phyloP scores from a whole-genome alignment of 148 eudicot genomes.

The Rhododendron griersonianum region DNA sequence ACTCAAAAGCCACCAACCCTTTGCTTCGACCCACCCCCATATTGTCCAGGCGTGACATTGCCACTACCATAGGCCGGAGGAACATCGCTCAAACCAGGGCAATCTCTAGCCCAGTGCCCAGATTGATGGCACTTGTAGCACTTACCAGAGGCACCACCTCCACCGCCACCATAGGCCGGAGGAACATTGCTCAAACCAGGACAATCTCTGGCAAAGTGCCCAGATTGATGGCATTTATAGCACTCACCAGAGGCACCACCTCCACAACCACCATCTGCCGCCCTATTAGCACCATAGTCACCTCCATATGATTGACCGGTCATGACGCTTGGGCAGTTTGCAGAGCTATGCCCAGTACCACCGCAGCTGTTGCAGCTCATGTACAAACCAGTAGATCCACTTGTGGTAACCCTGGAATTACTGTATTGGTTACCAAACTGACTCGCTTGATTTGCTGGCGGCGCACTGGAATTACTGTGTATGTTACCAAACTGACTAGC shows the following conservation, averaged over 20 bases:
- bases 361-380: conserved; percentile 64
- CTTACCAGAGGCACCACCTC: conserved; percentile 24
- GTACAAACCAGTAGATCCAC: conserved; percentile 25
- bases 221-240: conserved; percentile 65
- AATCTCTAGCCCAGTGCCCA: conserved; percentile 84
- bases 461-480: conserved; percentile 35
- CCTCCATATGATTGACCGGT: conserved; percentile 37
- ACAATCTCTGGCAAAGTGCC: conserved; percentile 83
- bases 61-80: conserved; percentile 61
- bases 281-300: conserved; percentile 29
- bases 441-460: conserved; percentile 24
- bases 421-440: conserved; percentile 52
- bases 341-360: conserved; percentile 53
- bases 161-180: conserved; percentile 43
- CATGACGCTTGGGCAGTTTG: conserved; percentile 58
- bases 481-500: conserved; percentile 48
- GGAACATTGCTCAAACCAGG: conserved; percentile 48
- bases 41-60: conserved; percentile 41
- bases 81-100: conserved; percentile 47
- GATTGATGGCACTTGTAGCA: conserved; percentile 71
- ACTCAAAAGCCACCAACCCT: conserved; percentile 47
- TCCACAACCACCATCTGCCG: conserved; percentile 22
- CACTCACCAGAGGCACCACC: conserved; percentile 38
- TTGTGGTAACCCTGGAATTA: conserved; percentile 35
- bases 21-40: conserved; percentile 45